Evolutionary conservation across 495 filamentous ascomycete genomes (phyloP), one percentile per base, ranked within the genome.

Genomic region (Aspergillus avenaceus): DNA sequence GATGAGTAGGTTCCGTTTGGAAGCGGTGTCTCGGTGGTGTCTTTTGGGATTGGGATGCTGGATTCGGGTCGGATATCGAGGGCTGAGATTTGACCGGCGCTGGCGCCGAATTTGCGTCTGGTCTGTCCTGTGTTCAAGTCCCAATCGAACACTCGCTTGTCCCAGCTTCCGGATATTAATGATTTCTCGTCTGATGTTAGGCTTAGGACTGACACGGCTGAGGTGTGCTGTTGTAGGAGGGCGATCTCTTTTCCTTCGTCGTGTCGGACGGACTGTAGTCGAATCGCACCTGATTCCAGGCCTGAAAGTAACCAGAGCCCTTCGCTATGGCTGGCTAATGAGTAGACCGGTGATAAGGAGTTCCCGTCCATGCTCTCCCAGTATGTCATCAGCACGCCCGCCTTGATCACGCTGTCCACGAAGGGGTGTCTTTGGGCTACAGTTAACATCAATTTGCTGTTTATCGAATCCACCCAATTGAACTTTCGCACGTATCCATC

Each of bases 361-460:
- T 57, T 69, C 3, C 66, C 81, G 53, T 87, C 83, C 62, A 72
- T 74, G 55, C 96, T 97, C 63, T 95, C 95, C 93, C 95, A 99
- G 64, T 97, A 98, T 59, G 85, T 93, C 79, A 96, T 82, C 45
- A 97, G 69, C 13, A 95, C 83, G 1, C 92, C 93, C 11, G 91
- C 91, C 65, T 97, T 97, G 31, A 89, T 86, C 13, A 99, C 93
- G 54, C 88, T 95, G 61, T 99, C 93, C 27, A 99, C 93, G 56
- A 97, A 99, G 0, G 95, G 93, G 69, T 99, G 93, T 42, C 87
- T 74, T 71, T 99, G 93, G 32, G 93, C 93, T 7, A 99, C 93
- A 0, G 93, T 99, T 56, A 99, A 73, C 65, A 91, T 85, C 26
- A 88, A 81, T 65, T 96, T 96, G 54, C 90, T 90, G 65, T 99